Percentiles rank a stretch among this genome's conserved stretches.
These are phyloP conservation scores for Miscanthus lutarioriparius DNA, from an alignment of 176 grass and related monocot genomes.

Conservation along the genomic window DNA sequence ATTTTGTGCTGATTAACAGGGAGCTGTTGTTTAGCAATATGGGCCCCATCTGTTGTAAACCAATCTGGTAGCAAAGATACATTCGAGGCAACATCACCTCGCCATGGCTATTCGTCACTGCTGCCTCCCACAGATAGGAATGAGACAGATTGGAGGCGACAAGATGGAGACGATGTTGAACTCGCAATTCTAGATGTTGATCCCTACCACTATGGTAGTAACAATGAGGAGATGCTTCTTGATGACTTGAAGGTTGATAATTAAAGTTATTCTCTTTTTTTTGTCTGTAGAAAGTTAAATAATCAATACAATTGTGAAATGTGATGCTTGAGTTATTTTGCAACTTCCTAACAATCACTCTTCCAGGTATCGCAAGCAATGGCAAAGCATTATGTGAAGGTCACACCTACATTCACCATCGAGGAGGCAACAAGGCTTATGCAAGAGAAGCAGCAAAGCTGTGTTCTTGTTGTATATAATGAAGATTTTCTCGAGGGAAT, in stretches of 20 bases:
- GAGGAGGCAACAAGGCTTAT: slow-evolving; percentile 75
- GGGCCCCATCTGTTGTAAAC: slow-evolving; percentile 90
- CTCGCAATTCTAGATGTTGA: slow-evolving; percentile 64
- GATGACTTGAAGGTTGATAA: slow-evolving; percentile 83
- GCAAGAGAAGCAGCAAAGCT: slow-evolving; percentile 84
- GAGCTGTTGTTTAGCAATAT: slow-evolving; percentile 97
- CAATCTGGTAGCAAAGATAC: slow-evolving; percentile 54
- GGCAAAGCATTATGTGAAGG: slow-evolving; percentile 81
- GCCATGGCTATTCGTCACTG: slow-evolving; percentile 78
- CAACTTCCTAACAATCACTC: slow-evolving; percentile 31
- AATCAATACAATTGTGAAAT: slow-evolving; percentile 10
- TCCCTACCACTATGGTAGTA: slow-evolving; percentile 49
- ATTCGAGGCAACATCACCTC: slow-evolving; percentile 53
- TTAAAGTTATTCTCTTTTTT: slow-evolving; percentile 10
- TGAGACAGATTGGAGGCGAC: slow-evolving; percentile 44
- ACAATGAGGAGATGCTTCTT: slow-evolving; percentile 78
- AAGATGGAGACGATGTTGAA: slow-evolving; percentile 67
- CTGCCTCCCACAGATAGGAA: slow-evolving; percentile 56
- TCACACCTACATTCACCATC: slow-evolving; percentile 55
- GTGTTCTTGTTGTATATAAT: slow-evolving; percentile 87
- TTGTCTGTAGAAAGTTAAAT: slow-evolving; percentile 6
- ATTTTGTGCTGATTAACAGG: slow-evolving; percentile 54
- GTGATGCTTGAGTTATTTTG: neutral
- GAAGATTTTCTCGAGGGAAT: slow-evolving; percentile 98
- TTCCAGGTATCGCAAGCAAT: slow-evolving; percentile 88